Evolutionary conservation across 768 basidiomycete species (phyloP).

Genomic region (Russula lepida): DNA sequence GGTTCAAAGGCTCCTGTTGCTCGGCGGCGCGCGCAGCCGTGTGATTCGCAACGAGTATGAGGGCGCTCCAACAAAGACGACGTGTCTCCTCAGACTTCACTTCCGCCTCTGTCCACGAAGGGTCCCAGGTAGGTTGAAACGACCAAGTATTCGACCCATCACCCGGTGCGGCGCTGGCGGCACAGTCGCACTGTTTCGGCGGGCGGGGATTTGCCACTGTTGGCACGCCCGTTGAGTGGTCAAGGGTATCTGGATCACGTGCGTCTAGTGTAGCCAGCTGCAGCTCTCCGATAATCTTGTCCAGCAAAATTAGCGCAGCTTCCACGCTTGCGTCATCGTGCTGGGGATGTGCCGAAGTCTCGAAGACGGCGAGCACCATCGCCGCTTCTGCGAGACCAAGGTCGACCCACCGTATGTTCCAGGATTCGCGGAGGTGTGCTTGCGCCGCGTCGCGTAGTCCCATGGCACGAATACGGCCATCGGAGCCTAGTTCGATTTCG

Average conservation of each 20-base stretch:
- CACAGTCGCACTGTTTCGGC: slow-evolving; percentile 39
- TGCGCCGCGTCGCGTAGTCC: slow-evolving; percentile 51
- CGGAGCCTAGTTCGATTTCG: slow-evolving; percentile 45
- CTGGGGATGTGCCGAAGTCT: slow-evolving; percentile 63
- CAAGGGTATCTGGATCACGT: slow-evolving; percentile 44
- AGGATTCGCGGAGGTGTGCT: slow-evolving; percentile 42
- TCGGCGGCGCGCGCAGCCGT: slow-evolving; percentile 62
- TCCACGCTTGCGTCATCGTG: slow-evolving; percentile 48
- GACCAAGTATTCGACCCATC: slow-evolving; percentile 37
- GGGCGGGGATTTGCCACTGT: slow-evolving; percentile 30
- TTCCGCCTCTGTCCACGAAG: slow-evolving; percentile 45
- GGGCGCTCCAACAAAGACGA: slow-evolving; percentile 69
- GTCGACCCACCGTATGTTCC: slow-evolving; percentile 47
- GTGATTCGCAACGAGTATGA: slow-evolving; percentile 59
- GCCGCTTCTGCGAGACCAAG: slow-evolving; percentile 65
- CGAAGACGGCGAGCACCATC: slow-evolving; percentile 68
- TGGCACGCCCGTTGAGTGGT: slow-evolving; percentile 41
- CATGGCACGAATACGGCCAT: slow-evolving; percentile 51
- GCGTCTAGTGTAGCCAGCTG: slow-evolving; percentile 50
- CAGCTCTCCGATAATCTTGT: slow-evolving; percentile 52
- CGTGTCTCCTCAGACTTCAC: slow-evolving; percentile 61
- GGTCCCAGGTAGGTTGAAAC: slow-evolving; percentile 53
- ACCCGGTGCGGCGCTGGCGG: slow-evolving; percentile 27
- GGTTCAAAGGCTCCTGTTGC: slow-evolving; percentile 45
- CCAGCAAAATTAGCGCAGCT: slow-evolving; percentile 48